phyloP scores from a whole-genome alignment of 202 grass and related monocot species.

The Brachypodium distachyon region DNA sequence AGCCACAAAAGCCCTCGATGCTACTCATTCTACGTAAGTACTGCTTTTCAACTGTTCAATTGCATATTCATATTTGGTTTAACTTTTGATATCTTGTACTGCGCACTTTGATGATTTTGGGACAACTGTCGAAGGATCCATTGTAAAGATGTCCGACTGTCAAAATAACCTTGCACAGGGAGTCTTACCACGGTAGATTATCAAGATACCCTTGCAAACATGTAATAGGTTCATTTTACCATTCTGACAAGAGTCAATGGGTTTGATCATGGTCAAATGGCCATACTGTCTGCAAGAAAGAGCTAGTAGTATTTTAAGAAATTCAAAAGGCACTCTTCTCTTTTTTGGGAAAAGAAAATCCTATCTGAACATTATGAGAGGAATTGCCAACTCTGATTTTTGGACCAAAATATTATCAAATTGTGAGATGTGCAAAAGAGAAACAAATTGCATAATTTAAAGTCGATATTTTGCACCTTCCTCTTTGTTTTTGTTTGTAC shows the following conservation, averaged over 20 bases:
- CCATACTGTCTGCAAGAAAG: neutral
- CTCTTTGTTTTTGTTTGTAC: neutral
- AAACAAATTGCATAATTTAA: too few relatives aligned
- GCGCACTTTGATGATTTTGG: too few relatives aligned
- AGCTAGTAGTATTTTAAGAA: neutral
- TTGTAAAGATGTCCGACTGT: too few relatives aligned
- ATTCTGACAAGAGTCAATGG: neutral
- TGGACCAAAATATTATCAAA: neutral
- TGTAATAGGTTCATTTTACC: neutral
- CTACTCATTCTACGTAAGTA: slow-evolving; percentile 70
- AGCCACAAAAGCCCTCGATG: slow-evolving; percentile 72
- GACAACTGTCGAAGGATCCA: too few relatives aligned
- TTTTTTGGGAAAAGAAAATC: neutral
- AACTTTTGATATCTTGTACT: neutral
- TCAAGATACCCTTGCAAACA: neutral
- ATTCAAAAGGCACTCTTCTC: neutral
- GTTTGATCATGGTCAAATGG: neutral
- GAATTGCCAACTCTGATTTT: neutral
- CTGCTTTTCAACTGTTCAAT: neutral
- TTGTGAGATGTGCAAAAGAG: too few relatives aligned
- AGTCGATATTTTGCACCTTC: neutral
- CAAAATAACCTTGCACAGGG: neutral
- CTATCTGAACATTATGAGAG: neutral
- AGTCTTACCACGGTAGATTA: too few relatives aligned
- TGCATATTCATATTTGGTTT: too few relatives aligned